A percentile compares a stretch with the other conserved stretches of the same genome.
phyloP scores from a whole-genome alignment of 192 early-diverging fungal genomes.

The Coemansia sp. region DNA sequence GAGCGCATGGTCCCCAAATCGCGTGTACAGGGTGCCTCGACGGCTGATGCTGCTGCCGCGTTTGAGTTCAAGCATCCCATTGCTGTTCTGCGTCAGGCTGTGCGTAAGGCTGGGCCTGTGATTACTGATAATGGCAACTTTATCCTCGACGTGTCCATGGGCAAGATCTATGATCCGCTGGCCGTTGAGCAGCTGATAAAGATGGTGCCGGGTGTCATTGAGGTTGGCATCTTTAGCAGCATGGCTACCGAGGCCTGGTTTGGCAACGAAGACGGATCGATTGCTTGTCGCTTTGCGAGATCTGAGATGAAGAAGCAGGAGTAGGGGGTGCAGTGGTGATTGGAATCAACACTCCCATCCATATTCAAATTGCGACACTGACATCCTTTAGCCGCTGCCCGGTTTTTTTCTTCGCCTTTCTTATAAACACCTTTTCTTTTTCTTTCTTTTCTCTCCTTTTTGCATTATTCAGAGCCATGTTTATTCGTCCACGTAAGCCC shows the following conservation, averaged over 20 bases:
- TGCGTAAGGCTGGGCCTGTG: slow-evolving; percentile 86
- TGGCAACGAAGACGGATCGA: slow-evolving; percentile 72
- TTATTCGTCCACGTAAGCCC: slow-evolving; percentile 40
- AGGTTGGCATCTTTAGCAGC: slow-evolving; percentile 87
- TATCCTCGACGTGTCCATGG: slow-evolving; percentile 83
- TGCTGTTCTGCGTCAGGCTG: slow-evolving; percentile 78
- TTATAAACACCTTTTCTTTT: not conserved
- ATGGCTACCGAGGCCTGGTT: slow-evolving; percentile 87
- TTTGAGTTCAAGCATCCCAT: slow-evolving; percentile 48
- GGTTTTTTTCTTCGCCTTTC: not conserved
- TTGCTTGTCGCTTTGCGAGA: slow-evolving; percentile 39
- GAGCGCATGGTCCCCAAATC: slow-evolving; percentile 36
- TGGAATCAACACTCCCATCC: not conserved
- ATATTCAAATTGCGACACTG: not conserved
- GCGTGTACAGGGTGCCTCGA: not conserved
- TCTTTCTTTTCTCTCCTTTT: not conserved
- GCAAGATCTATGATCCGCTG: slow-evolving; percentile 65
- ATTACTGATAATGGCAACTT: slow-evolving; percentile 95
- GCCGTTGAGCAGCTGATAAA: slow-evolving; percentile 60
- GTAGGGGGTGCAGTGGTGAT: not conserved
- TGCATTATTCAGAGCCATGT: slow-evolving; percentile 20
- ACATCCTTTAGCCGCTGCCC: too few relatives aligned
- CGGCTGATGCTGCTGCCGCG: not conserved
- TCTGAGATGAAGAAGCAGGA: slow-evolving; percentile 22
- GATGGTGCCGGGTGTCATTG: slow-evolving; percentile 81